Base-by-base conservation (phyloP, 2,329 filamentous ascomycete species). In the Exophiala dermatitidis region DNA sequence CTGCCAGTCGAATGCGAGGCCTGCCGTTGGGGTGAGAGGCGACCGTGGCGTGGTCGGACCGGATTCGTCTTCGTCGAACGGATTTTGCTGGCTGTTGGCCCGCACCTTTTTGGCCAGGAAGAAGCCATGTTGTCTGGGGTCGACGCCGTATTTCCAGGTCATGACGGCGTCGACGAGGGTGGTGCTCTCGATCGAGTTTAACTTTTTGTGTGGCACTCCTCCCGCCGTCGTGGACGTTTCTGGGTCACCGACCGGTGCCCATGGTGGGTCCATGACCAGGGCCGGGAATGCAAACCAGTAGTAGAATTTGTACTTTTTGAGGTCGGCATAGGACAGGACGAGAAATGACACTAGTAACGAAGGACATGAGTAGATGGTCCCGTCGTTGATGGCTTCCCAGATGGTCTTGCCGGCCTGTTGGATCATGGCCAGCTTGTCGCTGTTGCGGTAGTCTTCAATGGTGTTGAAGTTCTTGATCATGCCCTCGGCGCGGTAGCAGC, bases 211-310 rank as follows among this genome's bases (percentile, higher is more conserved):
- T 9, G 59, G 57, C 48, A 50, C 42, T 58, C 45, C 34, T 32
- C 33, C 45, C 47, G 28, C 30, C 28, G 7, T 52, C 46, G 46
- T n/a, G 51, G 12, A 76, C 49, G 50, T 33, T 3, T 54, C 40
- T 8, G 46, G 38, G 34, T 48, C 53, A 8, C 44, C 58, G 33
- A 77, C 69, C 48, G 84, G 75, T 62, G 81, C 84, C 93, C 93
- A 98, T 30, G 79, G 76, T 1, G 89, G 88, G 50, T 91, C 85
- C 3, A 91, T 95, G 67, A 95, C 90, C 42, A 98, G 77, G 10
- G 91, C 90, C 1, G 93, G 93, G 65, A 95, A 98, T 3, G 86
- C 91, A 70, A 97, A 97, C 83, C 94, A 95, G 72, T 97, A 97
- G n/a, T 86, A 89, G 68, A 97, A 96, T 59, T 85, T 88, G 73